Percentiles rank a stretch among this genome's conserved stretches.
phyloP scores from a whole-genome alignment of 2,329 filamentous ascomycete genomes.

The Blastomyces parvus region DNA sequence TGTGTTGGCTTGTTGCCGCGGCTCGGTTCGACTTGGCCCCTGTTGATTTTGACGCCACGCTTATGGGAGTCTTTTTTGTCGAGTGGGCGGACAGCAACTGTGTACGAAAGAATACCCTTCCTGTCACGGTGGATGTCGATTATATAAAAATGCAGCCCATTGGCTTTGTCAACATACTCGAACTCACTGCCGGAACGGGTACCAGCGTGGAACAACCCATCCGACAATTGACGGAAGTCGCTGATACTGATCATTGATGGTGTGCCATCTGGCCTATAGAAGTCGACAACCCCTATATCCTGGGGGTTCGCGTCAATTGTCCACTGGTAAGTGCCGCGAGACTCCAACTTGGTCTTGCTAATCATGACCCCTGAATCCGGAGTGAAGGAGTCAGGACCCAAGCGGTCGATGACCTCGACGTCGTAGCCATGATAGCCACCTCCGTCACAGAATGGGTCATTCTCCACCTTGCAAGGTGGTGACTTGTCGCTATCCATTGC shows the following conservation, averaged over 20 bases:
- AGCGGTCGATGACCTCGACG: slow-evolving; percentile 17
- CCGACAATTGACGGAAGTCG: slow-evolving; percentile 16
- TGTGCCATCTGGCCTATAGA: slow-evolving; percentile 15
- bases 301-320: slow-evolving; percentile 18
- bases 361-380: slow-evolving; percentile 17
- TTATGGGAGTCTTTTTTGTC: slow-evolving; percentile 12
- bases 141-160: slow-evolving; percentile 16
- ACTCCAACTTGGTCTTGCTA: slow-evolving; percentile 13
- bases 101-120: slow-evolving; percentile 15
- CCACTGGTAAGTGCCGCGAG: slow-evolving; percentile 13
- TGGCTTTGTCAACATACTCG: slow-evolving; percentile 16
- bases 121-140: slow-evolving; percentile 15
- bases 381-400: slow-evolving; percentile 16
- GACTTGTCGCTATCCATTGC: slow-evolving; percentile 14
- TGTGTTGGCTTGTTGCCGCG: slow-evolving; percentile 9
- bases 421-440: slow-evolving; percentile 14
- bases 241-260: slow-evolving; percentile 13
- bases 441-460: slow-evolving; percentile 15
- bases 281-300: slow-evolving; percentile 15
- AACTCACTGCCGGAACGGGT: slow-evolving; percentile 18
- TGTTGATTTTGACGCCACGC: slow-evolving; percentile 9
- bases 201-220: slow-evolving; percentile 17
- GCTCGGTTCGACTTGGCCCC: slow-evolving; percentile 2
- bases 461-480: slow-evolving; percentile 10
- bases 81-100: slow-evolving; percentile 12